Evolutionary conservation across 352 stramenopile species (phyloP), one percentile per base, ranked within the genome.

Genomic region (Globisporangium polare): DNA sequence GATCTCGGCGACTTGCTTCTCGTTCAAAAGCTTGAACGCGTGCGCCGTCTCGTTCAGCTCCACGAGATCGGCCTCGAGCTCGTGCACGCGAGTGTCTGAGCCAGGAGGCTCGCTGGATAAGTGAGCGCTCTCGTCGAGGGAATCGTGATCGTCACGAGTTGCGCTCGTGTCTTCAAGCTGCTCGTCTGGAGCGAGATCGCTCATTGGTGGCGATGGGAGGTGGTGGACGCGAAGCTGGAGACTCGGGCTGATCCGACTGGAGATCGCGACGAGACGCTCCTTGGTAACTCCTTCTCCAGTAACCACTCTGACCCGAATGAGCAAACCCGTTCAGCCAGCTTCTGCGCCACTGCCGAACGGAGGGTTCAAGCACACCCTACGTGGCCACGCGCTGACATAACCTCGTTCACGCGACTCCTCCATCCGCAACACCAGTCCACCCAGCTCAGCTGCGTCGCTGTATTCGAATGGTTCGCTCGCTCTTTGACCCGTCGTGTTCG

Each of bases 1-100:
- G 46, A 90, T 66, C 63, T 86, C 78, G 0, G 81, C 81, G 5
- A 58, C 67, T 52, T 88, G 81, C 59, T 85, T 79, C 58, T 90
- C 81, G 17, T 72, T 59, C 0, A 78, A 65, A 12, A 89, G 65
- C 66, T 90, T 90, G 62, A 75, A 68, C 13, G 63, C 47, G 54
- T 69, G 63, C 10, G 61, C 45, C 2, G 66, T 59, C 31, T 74
- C 73, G 12, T 80, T 66, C 9, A 74, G 37, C n/a, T 74, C 59
- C 20, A 43, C 10, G 15, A 51, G 53, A 18, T 56, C n/a, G 5
- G 46, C 20, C 31, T 60, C 26, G 17, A 56, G 50, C 27, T 26
- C 18, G 15, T 22, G 50, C 27, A 56, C 17, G 18, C 46, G 46
- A 10, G 3, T 12, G 27, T 24, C 15, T 24, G 26, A 27, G 27